phyloP scores from a whole-genome alignment of 2,329 filamentous ascomycete species.

The Pestalotiopsis sp. region DNA sequence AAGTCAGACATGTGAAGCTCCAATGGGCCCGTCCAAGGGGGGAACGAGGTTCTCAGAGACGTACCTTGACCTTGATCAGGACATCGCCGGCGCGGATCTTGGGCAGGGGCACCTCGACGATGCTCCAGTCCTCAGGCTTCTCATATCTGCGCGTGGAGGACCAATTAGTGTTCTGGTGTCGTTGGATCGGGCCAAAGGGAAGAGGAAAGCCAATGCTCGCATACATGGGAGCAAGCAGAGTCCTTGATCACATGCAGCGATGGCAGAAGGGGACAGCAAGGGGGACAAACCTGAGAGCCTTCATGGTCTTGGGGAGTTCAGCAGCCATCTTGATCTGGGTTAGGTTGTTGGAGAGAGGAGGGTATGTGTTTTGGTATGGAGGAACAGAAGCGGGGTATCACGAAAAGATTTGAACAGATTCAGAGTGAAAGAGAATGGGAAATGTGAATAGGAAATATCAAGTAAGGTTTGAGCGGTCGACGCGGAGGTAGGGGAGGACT shows the following conservation, averaged over 20 bases:
- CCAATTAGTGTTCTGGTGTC: conserved; percentile 21
- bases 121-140: conserved; percentile 62
- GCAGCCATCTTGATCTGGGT: conserved; percentile 34
- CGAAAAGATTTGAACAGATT: neutral
- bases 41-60: conserved; percentile 9
- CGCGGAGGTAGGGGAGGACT: neutral
- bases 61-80: conserved; percentile 67
- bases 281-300: conserved; percentile 59
- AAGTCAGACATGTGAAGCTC: conserved; percentile 16
- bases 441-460: neutral
- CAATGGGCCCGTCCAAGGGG: conserved; percentile 11
- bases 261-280: neutral
- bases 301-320: conserved; percentile 42
- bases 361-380: conserved; percentile 7
- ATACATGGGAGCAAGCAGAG: conserved; percentile 8
- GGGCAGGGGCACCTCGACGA: conserved; percentile 65
- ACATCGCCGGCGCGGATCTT: conserved; percentile 62
- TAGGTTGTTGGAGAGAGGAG: conserved; percentile 15
- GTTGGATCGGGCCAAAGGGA: neutral
- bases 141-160: conserved; percentile 50
- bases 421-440: neutral
- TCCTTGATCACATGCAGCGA: neutral
- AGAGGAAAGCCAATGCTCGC: neutral
- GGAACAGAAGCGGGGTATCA: conserved; percentile 16
- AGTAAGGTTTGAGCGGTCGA: neutral